phyloP scores from a whole-genome alignment of 2,329 filamentous ascomycete genomes.

The Hysterium pulicare region DNA sequence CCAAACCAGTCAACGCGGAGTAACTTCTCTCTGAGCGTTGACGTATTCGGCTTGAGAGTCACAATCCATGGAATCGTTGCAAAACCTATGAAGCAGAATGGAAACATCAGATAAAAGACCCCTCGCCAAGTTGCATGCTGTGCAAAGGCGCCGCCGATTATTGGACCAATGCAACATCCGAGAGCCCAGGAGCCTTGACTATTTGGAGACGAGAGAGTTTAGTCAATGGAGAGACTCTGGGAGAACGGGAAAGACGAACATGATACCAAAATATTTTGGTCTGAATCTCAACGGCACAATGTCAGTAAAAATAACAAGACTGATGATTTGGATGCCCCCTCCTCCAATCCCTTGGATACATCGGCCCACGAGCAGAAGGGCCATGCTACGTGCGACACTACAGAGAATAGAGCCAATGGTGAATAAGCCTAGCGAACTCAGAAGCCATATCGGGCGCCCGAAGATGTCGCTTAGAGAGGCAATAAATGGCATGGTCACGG shows the following conservation, averaged over 20 bases:
- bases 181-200: constrained; percentile 51
- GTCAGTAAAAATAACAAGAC: constrained; percentile 51
- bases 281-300: constrained; percentile 50
- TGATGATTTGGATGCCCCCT: constrained; percentile 49
- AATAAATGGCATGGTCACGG: constrained; percentile 28
- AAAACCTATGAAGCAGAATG: constrained; percentile 44
- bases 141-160: constrained; percentile 48
- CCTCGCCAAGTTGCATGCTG: constrained; percentile 45
- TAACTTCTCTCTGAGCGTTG: constrained; percentile 34
- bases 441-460: constrained; percentile 20
- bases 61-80: constrained; percentile 47
- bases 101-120: constrained; percentile 39
- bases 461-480: constrained; percentile 24
- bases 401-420: constrained; percentile 47
- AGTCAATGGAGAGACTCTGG: too few species aligned
- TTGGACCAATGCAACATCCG: constrained; percentile 48
- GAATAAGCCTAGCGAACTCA: constrained; percentile 37
- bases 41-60: constrained; percentile 49
- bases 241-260: too few species aligned
- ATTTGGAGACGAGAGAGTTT: too few species aligned
- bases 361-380: constrained; percentile 49
- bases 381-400: constrained; percentile 44
- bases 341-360: constrained; percentile 51
- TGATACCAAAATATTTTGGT: constrained; percentile 46
- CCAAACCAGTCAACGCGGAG: constrained; percentile 50